Percentiles rank a stretch among this genome's conserved stretches.
These are phyloP conservation scores for Colletotrichum falcatum DNA, from an alignment of 2,329 filamentous ascomycete species.

Conservation along the genomic window DNA sequence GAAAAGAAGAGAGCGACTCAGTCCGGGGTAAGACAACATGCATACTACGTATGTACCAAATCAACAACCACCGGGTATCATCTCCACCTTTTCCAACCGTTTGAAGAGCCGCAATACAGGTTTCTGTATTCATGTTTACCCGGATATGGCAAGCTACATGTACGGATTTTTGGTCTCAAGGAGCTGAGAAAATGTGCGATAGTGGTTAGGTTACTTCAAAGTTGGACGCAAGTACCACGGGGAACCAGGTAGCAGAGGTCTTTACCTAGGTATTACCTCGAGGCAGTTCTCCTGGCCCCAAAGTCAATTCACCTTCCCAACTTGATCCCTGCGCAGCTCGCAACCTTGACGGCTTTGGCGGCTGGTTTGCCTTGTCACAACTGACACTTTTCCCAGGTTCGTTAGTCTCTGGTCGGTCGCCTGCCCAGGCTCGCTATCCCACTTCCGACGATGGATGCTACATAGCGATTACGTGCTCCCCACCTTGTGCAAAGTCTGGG, in stretches of 20 bases:
- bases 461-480: neutral
- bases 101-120: conserved; percentile 1
- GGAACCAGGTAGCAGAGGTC: neutral
- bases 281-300: neutral
- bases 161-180: too few species aligned
- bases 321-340: neutral
- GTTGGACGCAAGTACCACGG: neutral
- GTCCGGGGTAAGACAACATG: neutral
- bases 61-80: too few species aligned
- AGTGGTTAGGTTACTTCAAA: too few species aligned
- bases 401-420: neutral
- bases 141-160: neutral
- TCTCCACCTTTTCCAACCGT: neutral
- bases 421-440: neutral
- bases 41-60: too few species aligned
- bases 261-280: neutral
- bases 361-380: neutral
- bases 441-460: neutral
- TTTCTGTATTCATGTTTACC: neutral
- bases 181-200: neutral
- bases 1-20: too few species aligned
- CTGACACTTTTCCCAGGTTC: neutral
- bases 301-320: neutral
- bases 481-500: neutral
- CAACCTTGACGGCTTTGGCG: neutral